Percentiles rank a stretch among this genome's conserved stretches.
phyloP scores from a whole-genome alignment of 495 filamentous ascomycete genomes.

The Penicillium riverlandense region DNA sequence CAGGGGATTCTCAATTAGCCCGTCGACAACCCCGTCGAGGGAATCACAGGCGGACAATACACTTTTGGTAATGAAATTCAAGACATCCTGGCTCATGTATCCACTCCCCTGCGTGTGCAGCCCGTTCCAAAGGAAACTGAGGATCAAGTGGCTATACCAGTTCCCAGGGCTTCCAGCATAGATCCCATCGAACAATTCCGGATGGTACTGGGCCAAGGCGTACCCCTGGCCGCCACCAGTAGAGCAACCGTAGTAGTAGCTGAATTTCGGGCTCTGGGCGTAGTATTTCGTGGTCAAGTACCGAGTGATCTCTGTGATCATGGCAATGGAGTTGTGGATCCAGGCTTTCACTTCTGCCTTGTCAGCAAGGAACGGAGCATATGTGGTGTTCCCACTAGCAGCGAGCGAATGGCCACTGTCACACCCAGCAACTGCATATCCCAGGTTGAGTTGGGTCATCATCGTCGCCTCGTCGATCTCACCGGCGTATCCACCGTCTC shows the following conservation, averaged over 20 bases:
- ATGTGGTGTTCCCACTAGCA: too few relatives aligned
- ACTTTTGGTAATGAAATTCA: conserved; percentile 24
- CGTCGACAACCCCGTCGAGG: conserved; percentile 31
- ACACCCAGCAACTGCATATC: too few relatives aligned
- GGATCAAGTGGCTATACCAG: conserved; percentile 35
- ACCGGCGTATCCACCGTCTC: too few relatives aligned
- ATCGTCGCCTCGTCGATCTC: too few relatives aligned
- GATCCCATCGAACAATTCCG: conserved; percentile 36
- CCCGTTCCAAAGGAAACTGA: too few relatives aligned
- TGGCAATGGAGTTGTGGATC: conserved; percentile 37
- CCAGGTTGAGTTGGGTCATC: too few relatives aligned
- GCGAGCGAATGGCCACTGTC: too few relatives aligned
- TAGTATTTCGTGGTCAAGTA: conserved; percentile 23
- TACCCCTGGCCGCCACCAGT: conserved; percentile 44
- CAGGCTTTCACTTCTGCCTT: conserved; percentile 27
- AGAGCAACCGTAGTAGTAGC: conserved; percentile 36
- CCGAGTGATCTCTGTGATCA: conserved; percentile 25
- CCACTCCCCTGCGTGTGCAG: too few relatives aligned
- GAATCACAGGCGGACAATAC: conserved; percentile 29
- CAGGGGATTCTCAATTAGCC: conserved; percentile 32
- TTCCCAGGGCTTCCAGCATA: conserved; percentile 34
- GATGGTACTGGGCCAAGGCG: conserved; percentile 34
- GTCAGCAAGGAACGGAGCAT: conserved; percentile 23
- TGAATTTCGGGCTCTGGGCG: conserved; percentile 15
- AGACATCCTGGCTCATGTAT: conserved; percentile 18